Percentiles rank a stretch among this genome's conserved stretches.
These are phyloP conservation scores for Podospora comata DNA, from an alignment of 495 filamentous ascomycete species.

Conservation along the genomic window DNA sequence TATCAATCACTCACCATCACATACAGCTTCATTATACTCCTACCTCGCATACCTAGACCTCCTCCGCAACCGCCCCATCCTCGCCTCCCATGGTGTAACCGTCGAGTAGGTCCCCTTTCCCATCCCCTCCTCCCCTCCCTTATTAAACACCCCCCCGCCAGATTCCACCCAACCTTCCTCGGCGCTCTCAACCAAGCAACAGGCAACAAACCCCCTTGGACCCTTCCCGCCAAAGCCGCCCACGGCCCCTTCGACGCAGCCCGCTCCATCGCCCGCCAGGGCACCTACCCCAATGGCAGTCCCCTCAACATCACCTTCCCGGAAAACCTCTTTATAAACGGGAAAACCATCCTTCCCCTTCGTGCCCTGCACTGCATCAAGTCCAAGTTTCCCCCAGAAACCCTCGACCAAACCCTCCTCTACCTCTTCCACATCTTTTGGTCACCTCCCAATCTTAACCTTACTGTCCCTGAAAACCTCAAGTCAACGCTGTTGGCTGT, in stretches of 20 bases:
- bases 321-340: constrained; percentile 37
- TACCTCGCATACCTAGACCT: constrained; percentile 62
- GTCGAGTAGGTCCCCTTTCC: constrained; percentile 52
- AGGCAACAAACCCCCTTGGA: constrained; percentile 76
- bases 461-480: constrained; percentile 29
- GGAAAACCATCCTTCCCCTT: constrained; percentile 48
- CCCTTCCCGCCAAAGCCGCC: constrained; percentile 59
- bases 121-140: neutral
- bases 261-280: constrained; percentile 56
- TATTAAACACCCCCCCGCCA: constrained; percentile 25
- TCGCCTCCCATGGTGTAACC: constrained; percentile 56
- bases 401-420: constrained; percentile 31
- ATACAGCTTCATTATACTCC: constrained; percentile 65
- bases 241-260: constrained; percentile 53
- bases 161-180: constrained; percentile 68
- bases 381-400: constrained; percentile 35
- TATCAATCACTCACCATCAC: constrained; percentile 9
- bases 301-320: constrained; percentile 40
- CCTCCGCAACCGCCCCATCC: constrained; percentile 48
- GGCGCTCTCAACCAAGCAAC: constrained; percentile 64
- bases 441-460: constrained; percentile 35
- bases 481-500: constrained; percentile 27
- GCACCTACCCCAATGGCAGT: constrained; percentile 14
- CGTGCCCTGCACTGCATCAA: constrained; percentile 66
- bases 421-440: constrained; percentile 42